These are phyloP conservation scores for Cystobasidium tubakii DNA, from an alignment of 768 basidiomycete species.

Conservation along the genomic window DNA sequence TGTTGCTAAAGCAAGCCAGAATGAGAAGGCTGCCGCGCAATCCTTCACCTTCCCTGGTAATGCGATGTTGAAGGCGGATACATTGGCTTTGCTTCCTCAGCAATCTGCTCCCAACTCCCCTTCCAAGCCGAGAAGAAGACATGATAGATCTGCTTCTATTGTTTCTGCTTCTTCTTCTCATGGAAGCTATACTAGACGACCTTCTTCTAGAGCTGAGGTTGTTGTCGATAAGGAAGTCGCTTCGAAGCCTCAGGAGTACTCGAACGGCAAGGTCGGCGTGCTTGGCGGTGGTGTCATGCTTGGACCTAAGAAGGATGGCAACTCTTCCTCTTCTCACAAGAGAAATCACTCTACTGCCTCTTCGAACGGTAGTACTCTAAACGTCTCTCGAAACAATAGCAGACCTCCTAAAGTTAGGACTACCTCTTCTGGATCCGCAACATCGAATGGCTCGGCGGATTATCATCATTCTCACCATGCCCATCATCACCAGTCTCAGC, in stretches of 20 bases:
- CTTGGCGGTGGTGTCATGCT: conserved; percentile 46
- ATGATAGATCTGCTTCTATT: conserved; percentile 2
- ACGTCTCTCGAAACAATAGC: conserved; percentile 4
- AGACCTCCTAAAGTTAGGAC: conserved; percentile 1
- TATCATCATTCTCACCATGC: neutral
- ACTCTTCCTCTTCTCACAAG: neutral
- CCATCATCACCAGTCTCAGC: neutral
- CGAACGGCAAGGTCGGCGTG: conserved; percentile 46
- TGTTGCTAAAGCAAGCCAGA: conserved; percentile 12
- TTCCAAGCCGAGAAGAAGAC: neutral
- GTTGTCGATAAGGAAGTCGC: conserved; percentile 1
- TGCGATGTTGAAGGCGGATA: neutral
- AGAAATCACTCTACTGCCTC: conserved; percentile 16
- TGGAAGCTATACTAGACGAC: conserved; percentile 4
- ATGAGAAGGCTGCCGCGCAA: conserved; percentile 10
- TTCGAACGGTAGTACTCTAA: neutral
- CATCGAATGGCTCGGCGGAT: neutral
- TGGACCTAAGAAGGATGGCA: conserved; percentile 34
- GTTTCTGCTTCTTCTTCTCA: neutral
- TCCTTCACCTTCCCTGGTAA: conserved; percentile 23
- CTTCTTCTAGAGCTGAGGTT: conserved; percentile 1
- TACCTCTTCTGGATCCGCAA: neutral
- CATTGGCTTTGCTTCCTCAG: neutral
- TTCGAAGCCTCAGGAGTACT: conserved; percentile 42
- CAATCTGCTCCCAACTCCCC: conserved; percentile 19